Evolutionary conservation across 192 early-diverging fungal species (phyloP).

Genomic region (Chytriomyces hyalinus): DNA sequence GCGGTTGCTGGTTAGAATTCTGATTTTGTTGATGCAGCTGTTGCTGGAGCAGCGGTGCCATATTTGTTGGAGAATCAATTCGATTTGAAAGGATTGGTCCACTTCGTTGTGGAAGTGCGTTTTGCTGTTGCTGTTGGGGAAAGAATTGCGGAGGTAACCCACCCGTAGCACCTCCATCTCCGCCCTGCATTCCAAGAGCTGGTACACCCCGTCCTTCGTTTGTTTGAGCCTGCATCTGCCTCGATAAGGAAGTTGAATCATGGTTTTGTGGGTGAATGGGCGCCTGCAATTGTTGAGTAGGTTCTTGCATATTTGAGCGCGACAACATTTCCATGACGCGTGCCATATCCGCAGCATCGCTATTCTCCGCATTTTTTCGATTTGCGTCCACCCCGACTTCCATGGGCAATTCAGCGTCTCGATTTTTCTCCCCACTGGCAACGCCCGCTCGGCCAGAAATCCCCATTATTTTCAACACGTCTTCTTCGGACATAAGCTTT

Average conservation of each 20-base stretch:
- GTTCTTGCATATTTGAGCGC: constrained; percentile 7
- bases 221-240: no score
- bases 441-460: background rate
- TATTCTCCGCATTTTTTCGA: background rate
- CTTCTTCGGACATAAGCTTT: constrained; percentile 31
- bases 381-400: background rate
- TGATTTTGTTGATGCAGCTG: constrained; percentile 12
- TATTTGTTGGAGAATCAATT: no score
- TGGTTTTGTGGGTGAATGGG: background rate
- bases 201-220: background rate
- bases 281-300: constrained; percentile 6
- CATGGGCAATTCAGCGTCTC: background rate
- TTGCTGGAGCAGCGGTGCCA: background rate
- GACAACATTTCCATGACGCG: constrained; percentile 32
- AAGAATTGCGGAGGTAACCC: no score
- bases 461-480: constrained; percentile 27
- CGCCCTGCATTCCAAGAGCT: background rate
- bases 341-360: constrained; percentile 1
- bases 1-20: background rate
- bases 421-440: background rate
- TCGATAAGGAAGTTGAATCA: no score
- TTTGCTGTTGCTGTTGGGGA: background rate
- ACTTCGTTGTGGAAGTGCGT: no score
- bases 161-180: background rate
- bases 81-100: no score